A percentile compares a stretch with the other conserved stretches of the same genome.
Evolutionary conservation across 2,329 filamentous ascomycete genomes (phyloP).

Genomic region (Hypoxylon sp.): DNA sequence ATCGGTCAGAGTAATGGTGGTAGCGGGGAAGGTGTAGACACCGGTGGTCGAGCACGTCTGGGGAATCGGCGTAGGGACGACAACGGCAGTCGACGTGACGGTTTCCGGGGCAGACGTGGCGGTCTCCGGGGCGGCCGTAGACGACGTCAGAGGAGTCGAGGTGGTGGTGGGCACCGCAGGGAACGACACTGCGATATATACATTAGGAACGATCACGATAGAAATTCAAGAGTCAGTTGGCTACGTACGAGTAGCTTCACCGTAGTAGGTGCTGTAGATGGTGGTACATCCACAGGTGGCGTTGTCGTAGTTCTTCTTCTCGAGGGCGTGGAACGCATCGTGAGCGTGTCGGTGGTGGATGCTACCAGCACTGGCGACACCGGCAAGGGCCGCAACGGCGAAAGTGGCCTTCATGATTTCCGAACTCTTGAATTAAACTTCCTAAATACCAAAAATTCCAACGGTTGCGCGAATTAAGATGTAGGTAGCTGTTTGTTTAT

Average conservation of each 20-base stretch:
- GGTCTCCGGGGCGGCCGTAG: conserved; percentile 42
- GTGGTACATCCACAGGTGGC: conserved; percentile 76
- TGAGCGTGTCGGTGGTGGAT: conserved; percentile 73
- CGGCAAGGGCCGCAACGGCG: conserved; percentile 69
- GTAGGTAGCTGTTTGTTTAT: conserved; percentile 44
- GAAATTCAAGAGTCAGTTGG: conserved; percentile 8
- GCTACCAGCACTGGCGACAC: conserved; percentile 65
- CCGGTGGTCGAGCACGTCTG: conserved; percentile 73
- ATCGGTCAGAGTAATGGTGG: conserved; percentile 74
- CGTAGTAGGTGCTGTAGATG: conserved; percentile 77
- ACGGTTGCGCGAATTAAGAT: conserved; percentile 44
- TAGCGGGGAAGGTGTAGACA: conserved; percentile 80
- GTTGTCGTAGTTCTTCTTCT: conserved; percentile 59
- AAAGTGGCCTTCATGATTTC: conserved; percentile 80
- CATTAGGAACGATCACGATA: conserved; percentile 18
- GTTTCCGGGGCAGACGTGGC: conserved; percentile 42
- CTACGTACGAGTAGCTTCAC: conserved; percentile 72
- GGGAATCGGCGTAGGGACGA: conserved; percentile 64
- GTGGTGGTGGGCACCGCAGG: conserved; percentile 50
- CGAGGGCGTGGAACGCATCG: conserved; percentile 63
- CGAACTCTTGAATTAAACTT: conserved; percentile 40
- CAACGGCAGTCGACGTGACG: conserved; percentile 56
- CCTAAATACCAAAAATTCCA: conserved; percentile 47
- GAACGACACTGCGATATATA: conserved; percentile 53
- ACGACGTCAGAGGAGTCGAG: conserved; percentile 33